These are phyloP conservation scores for Dianthus caryophyllus DNA, from an alignment of 148 eudicot species.

Conservation along the genomic window DNA sequence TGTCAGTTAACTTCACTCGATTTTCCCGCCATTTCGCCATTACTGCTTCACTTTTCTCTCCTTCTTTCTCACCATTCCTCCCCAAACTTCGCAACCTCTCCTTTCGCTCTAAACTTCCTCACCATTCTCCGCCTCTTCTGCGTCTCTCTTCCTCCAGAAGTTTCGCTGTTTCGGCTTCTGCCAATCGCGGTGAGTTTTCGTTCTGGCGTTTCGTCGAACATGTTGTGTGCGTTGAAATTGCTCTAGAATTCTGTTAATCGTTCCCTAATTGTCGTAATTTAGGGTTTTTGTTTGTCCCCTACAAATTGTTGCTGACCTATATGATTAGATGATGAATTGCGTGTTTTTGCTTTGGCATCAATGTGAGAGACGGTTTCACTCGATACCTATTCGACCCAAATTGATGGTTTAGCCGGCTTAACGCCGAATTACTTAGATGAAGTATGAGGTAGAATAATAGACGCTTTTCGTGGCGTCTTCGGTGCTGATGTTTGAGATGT, in stretches of 20 bases:
- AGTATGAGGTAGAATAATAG: background rate
- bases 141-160: constrained; percentile 15
- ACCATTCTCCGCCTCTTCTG: constrained; percentile 7
- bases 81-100: constrained; percentile 24
- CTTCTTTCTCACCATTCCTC: constrained; percentile 20
- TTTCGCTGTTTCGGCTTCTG: constrained; percentile 29
- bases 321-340: no score
- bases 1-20: constrained; percentile 28
- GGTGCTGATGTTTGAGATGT: background rate
- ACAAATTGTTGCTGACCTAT: no score
- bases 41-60: constrained; percentile 22
- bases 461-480: background rate
- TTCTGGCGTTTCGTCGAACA: constrained; percentile 18
- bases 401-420: no score
- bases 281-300: no score
- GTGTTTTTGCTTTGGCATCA: no score
- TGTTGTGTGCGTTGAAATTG: background rate
- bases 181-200: constrained; percentile 26
- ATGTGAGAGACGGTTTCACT: no score
- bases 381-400: no score
- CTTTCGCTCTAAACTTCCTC: constrained; percentile 23
- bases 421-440: no score
- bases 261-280: no score
- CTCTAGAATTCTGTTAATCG: no score
- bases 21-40: constrained; percentile 30